phyloP scores from a whole-genome alignment of 2,329 filamentous ascomycete genomes.

The Teratosphaeria epicoccoides region DNA sequence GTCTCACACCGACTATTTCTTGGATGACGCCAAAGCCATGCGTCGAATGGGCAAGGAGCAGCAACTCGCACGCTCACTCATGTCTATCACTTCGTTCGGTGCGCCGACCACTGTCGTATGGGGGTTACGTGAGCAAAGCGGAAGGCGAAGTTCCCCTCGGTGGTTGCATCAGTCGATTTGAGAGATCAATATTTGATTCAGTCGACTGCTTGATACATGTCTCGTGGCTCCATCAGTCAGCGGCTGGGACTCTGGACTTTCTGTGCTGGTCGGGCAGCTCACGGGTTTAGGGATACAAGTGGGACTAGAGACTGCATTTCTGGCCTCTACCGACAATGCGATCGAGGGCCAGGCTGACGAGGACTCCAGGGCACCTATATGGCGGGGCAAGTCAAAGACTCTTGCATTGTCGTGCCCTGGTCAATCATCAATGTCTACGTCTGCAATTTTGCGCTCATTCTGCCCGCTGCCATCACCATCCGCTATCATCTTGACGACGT shows the following conservation, averaged over 20 bases:
- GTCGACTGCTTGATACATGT: too few species aligned
- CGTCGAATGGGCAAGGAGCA: slow-evolving; percentile 14
- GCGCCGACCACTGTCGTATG: slow-evolving; percentile 9
- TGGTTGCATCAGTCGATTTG: too few species aligned
- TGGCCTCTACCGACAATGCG: background rate
- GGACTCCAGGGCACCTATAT: slow-evolving; percentile 25
- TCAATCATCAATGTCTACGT: slow-evolving; percentile 33
- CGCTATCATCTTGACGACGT: slow-evolving; percentile 8
- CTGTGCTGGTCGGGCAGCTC: slow-evolving; percentile 32
- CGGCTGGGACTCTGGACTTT: too few species aligned
- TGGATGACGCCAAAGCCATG: slow-evolving; percentile 6
- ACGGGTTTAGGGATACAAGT: slow-evolving; percentile 21
- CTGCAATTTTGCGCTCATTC: slow-evolving; percentile 20
- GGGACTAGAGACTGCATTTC: slow-evolving; percentile 25
- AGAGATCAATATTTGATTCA: too few species aligned
- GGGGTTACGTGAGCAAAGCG: slow-evolving; percentile 11
- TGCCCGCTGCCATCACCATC: slow-evolving; percentile 18
- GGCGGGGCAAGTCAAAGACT: slow-evolving; percentile 35
- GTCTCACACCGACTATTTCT: slow-evolving; percentile 4
- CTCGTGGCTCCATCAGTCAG: too few species aligned
- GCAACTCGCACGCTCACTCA: slow-evolving; percentile 7
- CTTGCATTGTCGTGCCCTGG: slow-evolving; percentile 31
- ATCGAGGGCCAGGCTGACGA: background rate
- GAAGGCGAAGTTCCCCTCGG: too few species aligned
- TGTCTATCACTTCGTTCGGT: slow-evolving; percentile 11